These are phyloP conservation scores for Xylariales sp. DNA, from an alignment of 2,329 filamentous ascomycete genomes.

Conservation along the genomic window DNA sequence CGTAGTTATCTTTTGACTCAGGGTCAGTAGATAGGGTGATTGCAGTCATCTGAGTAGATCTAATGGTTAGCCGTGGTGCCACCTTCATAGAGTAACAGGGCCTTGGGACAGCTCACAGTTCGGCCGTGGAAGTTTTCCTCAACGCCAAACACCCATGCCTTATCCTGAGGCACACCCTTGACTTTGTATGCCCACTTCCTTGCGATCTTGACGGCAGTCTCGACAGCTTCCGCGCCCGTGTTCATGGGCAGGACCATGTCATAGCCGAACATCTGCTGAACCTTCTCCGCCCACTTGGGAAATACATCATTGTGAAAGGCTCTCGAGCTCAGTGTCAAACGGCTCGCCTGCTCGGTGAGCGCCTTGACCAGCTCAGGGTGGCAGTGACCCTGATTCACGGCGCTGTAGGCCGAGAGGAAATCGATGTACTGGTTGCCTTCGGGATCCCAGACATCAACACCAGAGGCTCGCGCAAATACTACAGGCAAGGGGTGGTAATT, in stretches of 20 bases:
- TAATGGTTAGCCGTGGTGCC: slow-evolving; percentile 1
- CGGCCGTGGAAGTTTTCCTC: slow-evolving; percentile 94
- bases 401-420: slow-evolving; percentile 96
- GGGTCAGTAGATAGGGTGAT: slow-evolving; percentile 94
- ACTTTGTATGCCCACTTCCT: slow-evolving; percentile 98
- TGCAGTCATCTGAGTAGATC: slow-evolving; percentile 67
- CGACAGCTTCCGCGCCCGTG: slow-evolving; percentile 92
- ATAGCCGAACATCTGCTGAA: slow-evolving; percentile 84
- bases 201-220: slow-evolving; percentile 94
- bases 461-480: slow-evolving; percentile 82
- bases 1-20: slow-evolving; percentile 95
- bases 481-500: slow-evolving; percentile 98
- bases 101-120: slow-evolving; percentile 62
- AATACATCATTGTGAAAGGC: slow-evolving; percentile 99
- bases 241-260: slow-evolving; percentile 99
- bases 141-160: slow-evolving; percentile 80
- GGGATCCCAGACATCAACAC: slow-evolving; percentile 92
- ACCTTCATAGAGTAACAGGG: neutral
- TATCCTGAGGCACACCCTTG: slow-evolving; percentile 80
- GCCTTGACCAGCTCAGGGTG: slow-evolving; percentile 94
- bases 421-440: slow-evolving; percentile 95
- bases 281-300: slow-evolving; percentile 89
- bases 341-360: slow-evolving; percentile 81
- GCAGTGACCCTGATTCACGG: slow-evolving; percentile 97
- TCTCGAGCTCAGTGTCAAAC: slow-evolving; percentile 85